These are phyloP conservation scores for Candida pseudocylindracea DNA, from an alignment of 1,139 yeast species.

Conservation along the genomic window DNA sequence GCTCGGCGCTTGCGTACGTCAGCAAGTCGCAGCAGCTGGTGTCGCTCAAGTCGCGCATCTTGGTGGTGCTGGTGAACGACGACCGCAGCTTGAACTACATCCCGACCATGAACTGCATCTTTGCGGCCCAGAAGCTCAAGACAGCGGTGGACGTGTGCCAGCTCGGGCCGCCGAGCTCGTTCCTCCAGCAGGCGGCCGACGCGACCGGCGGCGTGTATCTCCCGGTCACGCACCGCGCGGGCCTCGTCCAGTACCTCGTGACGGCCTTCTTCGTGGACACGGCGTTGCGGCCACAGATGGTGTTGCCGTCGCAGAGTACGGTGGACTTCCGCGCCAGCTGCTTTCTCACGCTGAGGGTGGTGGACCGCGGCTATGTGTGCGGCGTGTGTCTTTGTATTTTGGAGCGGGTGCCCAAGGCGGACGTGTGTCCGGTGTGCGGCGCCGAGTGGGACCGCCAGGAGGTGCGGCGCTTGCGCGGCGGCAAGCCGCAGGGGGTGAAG, in stretches of 20 bases:
- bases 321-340: constrained; percentile 94
- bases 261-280: constrained; percentile 76
- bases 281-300: constrained; percentile 44
- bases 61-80: constrained; percentile 56
- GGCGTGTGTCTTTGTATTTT: constrained; percentile 75
- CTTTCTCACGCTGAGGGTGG: constrained; percentile 68
- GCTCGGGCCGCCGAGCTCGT: constrained; percentile 45
- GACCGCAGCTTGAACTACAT: constrained; percentile 62
- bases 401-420: constrained; percentile 38
- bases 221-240: constrained; percentile 50
- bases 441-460: constrained; percentile 16
- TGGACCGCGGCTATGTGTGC: constrained; percentile 88
- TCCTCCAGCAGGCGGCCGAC: constrained; percentile 88
- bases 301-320: constrained; percentile 65
- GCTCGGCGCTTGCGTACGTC: constrained; percentile 60
- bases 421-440: constrained; percentile 32
- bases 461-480: too few relatives aligned
- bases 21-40: constrained; percentile 34
- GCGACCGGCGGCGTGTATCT: constrained; percentile 84
- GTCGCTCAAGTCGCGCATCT: constrained; percentile 42
- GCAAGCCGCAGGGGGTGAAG: too few relatives aligned
- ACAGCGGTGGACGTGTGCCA: constrained; percentile 84
- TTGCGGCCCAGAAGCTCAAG: constrained; percentile 86
- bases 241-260: constrained; percentile 41
- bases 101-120: constrained; percentile 87